Conservation (phyloP, 768 basidiomycete genomes). For the Suillus brevipes region DNA sequence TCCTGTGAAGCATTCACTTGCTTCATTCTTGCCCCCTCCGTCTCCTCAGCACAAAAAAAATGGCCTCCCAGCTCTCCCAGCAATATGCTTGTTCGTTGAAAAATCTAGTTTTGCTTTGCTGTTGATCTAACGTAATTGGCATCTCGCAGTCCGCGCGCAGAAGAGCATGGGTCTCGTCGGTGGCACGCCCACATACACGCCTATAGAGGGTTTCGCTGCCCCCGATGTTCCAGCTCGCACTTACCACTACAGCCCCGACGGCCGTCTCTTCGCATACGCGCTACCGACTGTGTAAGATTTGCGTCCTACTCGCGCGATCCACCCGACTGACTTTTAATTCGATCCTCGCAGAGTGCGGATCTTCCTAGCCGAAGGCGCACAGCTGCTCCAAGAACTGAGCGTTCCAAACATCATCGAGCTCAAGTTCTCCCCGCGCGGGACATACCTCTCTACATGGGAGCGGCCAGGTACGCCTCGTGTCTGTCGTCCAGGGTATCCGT, state of each 20-base stretch:
- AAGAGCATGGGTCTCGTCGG: constrained; percentile 87
- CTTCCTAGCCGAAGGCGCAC: constrained; percentile 70
- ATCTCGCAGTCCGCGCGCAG: constrained; percentile 80
- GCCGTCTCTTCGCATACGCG: constrained; percentile 84
- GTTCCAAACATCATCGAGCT: constrained; percentile 80
- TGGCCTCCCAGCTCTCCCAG: constrained; percentile 76
- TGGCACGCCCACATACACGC: constrained; percentile 73
- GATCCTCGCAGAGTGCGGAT: constrained; percentile 62
- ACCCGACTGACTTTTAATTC: constrained; percentile 17
- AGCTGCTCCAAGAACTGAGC: constrained; percentile 72
- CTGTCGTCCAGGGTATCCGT: constrained; percentile 17
- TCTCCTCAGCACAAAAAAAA: constrained; percentile 38
- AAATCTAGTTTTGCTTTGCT: neutral
- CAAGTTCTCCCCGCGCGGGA: constrained; percentile 90
- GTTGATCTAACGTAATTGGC: constrained; percentile 20
- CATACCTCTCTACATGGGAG: constrained; percentile 95
- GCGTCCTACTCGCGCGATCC: constrained; percentile 17
- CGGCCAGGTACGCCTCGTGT: constrained; percentile 61
- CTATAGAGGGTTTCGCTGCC: constrained; percentile 59
- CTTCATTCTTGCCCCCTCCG: constrained; percentile 50
- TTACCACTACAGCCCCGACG: constrained; percentile 83
- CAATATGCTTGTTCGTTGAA: constrained; percentile 78
- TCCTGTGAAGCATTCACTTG: constrained; percentile 77
- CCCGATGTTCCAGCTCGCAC: constrained; percentile 76
- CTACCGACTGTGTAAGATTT: constrained; percentile 67